phyloP scores from a whole-genome alignment of 2,329 filamentous ascomycete species.

The Pseudogymnoascus sp. region DNA sequence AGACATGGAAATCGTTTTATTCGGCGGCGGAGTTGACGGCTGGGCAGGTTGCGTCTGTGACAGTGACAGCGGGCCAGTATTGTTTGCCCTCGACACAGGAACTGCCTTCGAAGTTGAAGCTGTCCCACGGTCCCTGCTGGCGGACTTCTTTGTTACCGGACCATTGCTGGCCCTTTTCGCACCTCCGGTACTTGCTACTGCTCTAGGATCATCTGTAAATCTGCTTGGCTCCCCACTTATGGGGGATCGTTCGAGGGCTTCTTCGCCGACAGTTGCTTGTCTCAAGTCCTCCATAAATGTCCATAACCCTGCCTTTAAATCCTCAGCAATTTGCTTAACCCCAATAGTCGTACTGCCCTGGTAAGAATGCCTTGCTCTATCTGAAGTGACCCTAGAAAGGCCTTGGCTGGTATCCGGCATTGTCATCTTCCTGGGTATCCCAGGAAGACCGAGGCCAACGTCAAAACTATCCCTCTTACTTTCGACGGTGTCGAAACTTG shows the following conservation, averaged over 20 bases:
- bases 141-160: neutral
- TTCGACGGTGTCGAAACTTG: neutral
- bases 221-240: neutral
- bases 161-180: neutral
- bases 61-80: neutral
- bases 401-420: constrained; percentile 28
- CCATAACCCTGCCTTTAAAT: constrained; percentile 82
- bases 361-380: constrained; percentile 26
- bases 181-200: neutral
- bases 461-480: neutral
- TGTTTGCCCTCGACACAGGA: neutral
- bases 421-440: constrained; percentile 20
- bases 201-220: neutral
- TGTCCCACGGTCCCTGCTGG: neutral
- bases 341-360: constrained; percentile 26
- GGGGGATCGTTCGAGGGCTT: constrained; percentile 56
- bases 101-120: neutral
- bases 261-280: constrained; percentile 92
- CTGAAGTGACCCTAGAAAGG: constrained; percentile 21
- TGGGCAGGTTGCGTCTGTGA: neutral
- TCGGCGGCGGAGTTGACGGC: neutral
- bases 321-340: constrained; percentile 43
- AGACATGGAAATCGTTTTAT: constrained; percentile 14
- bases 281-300: constrained; percentile 93
- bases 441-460: neutral